These are phyloP conservation scores for Aspergillus brunneoviolaceus DNA, from an alignment of 2,329 filamentous ascomycete species.

Conservation along the genomic window DNA sequence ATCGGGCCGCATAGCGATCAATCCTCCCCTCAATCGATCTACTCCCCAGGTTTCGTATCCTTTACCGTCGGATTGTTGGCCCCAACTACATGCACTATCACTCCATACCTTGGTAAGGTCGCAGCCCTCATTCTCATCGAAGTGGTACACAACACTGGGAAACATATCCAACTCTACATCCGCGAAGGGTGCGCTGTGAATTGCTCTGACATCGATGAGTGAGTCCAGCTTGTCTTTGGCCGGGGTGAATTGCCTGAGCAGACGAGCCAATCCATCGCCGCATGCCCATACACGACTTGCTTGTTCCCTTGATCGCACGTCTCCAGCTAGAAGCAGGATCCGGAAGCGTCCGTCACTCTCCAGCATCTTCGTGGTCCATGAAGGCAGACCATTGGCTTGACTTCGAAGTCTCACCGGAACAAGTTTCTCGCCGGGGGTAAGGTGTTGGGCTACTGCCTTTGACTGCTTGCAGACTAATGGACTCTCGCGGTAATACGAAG, in stretches of 20 bases:
- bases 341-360: conserved; percentile 37
- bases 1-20: conserved; percentile 27
- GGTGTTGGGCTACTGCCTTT: conserved; percentile 1
- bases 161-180: conserved; percentile 53
- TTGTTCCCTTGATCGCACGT: conserved; percentile 51
- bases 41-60: conserved; percentile 29
- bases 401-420: conserved; percentile 20
- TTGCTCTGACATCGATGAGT: conserved; percentile 60
- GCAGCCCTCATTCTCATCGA: conserved; percentile 51
- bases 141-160: conserved; percentile 51
- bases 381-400: conserved; percentile 15
- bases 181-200: conserved; percentile 56
- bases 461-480: conserved; percentile 7
- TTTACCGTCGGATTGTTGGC: conserved; percentile 26
- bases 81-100: conserved; percentile 43
- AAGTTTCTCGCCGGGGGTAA: conserved; percentile 21
- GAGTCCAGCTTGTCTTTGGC: conserved; percentile 41
- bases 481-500: conserved; percentile 6
- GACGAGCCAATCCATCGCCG: conserved; percentile 34
- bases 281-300: conserved; percentile 49
- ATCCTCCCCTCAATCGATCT: conserved; percentile 22
- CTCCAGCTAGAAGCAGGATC: conserved; percentile 58
- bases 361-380: conserved; percentile 26
- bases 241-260: conserved; percentile 48
- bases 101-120: conserved; percentile 59